A percentile compares a stretch with the other conserved stretches of the same genome.
Conservation (phyloP, 768 basidiomycete species). For the Termitomyces sp. region DNA sequence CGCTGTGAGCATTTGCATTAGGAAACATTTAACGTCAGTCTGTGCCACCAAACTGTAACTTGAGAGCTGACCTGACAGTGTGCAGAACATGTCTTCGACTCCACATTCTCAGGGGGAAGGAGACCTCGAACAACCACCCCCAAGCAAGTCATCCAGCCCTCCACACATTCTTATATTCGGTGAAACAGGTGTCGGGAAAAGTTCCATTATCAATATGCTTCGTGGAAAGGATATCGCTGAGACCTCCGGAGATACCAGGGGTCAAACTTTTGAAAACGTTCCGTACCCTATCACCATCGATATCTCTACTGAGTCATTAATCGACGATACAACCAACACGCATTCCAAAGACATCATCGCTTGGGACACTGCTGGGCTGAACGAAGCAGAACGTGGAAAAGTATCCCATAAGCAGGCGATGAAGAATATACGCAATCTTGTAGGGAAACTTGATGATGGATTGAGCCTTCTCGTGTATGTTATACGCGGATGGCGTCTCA, state of each 20-base stretch:
- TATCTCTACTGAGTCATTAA: not conserved
- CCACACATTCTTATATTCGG: not conserved
- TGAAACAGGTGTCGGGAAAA: not conserved
- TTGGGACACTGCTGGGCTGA: not conserved
- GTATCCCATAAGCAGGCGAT: not conserved
- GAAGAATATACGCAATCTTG: not conserved
- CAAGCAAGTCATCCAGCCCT: not conserved
- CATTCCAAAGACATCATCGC: not conserved
- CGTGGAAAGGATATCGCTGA: not conserved
- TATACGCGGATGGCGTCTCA: not conserved
- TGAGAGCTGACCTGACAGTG: not conserved
- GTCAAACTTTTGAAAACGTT: not conserved
- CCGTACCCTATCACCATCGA: not conserved
- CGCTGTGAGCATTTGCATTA: not conserved
- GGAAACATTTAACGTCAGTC: not conserved
- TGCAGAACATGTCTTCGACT: not conserved
- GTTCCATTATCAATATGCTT: not conserved
- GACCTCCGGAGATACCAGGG: not conserved
- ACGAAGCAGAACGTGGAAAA: not conserved
- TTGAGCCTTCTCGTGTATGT: not conserved
- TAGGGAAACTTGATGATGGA: not conserved
- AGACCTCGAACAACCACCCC: not conserved
- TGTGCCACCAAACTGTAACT: not conserved
- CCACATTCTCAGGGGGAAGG: not conserved
- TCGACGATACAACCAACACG: not conserved